phyloP scores from a whole-genome alignment of 345 rosid genomes.

The Ricinus communis region DNA sequence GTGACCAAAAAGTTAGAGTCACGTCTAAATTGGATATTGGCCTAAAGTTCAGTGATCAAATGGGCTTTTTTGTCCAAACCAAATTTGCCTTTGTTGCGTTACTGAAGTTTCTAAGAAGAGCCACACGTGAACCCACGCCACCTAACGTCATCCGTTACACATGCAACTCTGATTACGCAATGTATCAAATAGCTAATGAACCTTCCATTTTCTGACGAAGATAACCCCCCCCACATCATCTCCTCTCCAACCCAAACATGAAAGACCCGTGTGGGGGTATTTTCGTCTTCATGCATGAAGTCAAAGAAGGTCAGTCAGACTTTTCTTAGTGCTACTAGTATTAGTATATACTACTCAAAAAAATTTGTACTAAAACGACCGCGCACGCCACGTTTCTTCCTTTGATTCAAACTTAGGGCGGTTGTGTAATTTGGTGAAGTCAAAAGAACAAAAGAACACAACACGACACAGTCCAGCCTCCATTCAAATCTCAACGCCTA shows the following conservation, averaged over 20 bases:
- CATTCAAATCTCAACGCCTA: conserved; percentile 11
- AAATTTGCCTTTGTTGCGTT: no score
- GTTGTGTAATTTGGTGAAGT: background rate
- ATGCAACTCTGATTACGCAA: no score
- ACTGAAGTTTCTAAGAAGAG: background rate
- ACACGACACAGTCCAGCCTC: background rate
- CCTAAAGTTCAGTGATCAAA: no score
- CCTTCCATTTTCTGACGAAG: background rate
- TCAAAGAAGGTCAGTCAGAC: background rate
- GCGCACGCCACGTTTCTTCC: background rate
- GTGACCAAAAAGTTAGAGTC: no score
- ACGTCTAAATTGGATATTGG: no score
- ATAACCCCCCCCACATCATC: background rate
- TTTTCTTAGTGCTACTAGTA: background rate
- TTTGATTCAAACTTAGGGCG: background rate
- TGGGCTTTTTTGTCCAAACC: no score
- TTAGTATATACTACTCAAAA: no score
- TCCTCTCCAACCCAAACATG: no score
- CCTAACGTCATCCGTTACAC: no score
- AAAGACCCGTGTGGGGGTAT: background rate
- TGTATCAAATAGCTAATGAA: no score
- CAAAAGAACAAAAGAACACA: background rate
- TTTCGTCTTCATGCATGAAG: background rate
- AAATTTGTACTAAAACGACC: conserved; percentile 4
- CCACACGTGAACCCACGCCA: background rate